Evolutionary conservation across 495 filamentous ascomycete species (phyloP), one percentile per base, ranked within the genome.

Genomic region (Penicillium coprophilum): DNA sequence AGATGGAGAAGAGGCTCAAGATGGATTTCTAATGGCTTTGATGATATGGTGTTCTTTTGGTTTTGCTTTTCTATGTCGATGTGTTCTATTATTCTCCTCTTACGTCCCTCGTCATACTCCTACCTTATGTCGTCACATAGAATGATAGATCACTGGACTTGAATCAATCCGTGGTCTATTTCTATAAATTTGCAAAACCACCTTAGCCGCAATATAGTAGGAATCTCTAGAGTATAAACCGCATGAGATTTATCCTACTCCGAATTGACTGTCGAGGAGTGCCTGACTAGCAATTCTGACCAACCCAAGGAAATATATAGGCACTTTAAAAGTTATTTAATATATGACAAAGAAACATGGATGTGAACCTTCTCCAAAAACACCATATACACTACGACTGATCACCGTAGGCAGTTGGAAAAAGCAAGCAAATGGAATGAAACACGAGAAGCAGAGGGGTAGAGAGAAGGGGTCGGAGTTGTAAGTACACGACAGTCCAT

Each of bases 1-100:
- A 97, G 84, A 92, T 97, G 87, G 93, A 97, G 86, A 80, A 84
- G 74, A 87, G 89, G 77, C 69, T 96, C 71, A 80, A 80, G 73
- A 89, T 91, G 86, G 82, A 83, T 54, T 86, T 79, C 77, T 85
- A 78, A 64, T 47, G 19, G 17, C 38, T 46, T 44, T 56, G 49
- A 66, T 56, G 47, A 63, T 52, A 53, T 63, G 62, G 40, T 31
- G 39, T 61, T 56, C 56, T 55, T 39, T 57, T 53, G 53, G 57
- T 56, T 56, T 48, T 39, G 7, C 44, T 60, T 60, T 23, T 57
- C 27, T 46, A 52, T 24, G 32, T 61, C 41, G 49, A 56, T 19
- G 46, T 68, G 55, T 65, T 63, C 60, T 52, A 70, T 56, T 69
- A 62, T 57, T 57, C 47, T 54, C 36, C 55, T 58, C 46, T 43